phyloP scores from a whole-genome alignment of 2,329 filamentous ascomycete species.

The Mycocentrospora acerina region DNA sequence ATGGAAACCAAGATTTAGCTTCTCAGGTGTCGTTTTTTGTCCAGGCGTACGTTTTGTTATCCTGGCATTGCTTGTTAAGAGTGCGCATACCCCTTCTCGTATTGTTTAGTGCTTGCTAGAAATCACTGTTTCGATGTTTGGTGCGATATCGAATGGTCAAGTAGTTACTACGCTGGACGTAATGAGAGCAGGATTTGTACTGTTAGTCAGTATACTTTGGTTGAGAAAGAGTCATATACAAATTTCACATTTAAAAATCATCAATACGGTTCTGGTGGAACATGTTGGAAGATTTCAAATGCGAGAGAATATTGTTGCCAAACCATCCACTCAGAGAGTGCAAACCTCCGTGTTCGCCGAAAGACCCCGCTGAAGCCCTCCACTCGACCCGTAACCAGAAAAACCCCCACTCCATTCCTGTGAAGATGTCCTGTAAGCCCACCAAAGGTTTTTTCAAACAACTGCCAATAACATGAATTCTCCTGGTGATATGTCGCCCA shows the following conservation, averaged over 20 bases:
- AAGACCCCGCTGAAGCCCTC: too few species aligned
- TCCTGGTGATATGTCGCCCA: constrained; percentile 26
- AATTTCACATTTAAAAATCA: too few species aligned
- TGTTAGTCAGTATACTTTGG: too few species aligned
- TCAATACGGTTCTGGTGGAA: too few species aligned
- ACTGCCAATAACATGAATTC: constrained; percentile 14
- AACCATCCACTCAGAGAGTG: too few species aligned
- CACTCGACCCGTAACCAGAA: too few species aligned
- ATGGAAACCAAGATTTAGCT: not conserved
- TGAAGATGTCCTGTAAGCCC: too few species aligned
- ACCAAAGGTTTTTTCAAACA: not conserved
- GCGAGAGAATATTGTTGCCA: too few species aligned
- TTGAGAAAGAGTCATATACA: too few species aligned
- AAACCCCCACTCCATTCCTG: too few species aligned
- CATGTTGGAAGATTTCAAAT: too few species aligned
- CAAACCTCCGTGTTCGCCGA: too few species aligned
- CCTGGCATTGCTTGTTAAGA: constrained; percentile 15
- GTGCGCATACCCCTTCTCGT: constrained; percentile 29
- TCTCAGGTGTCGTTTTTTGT: not conserved
- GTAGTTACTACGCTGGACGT: constrained; percentile 9
- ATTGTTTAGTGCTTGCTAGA: constrained; percentile 19
- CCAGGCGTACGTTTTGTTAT: constrained; percentile 9
- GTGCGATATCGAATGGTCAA: not conserved
- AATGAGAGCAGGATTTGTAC: not conserved
- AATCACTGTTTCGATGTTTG: constrained; percentile 10